These are phyloP conservation scores for Penicillium sp. DNA, from an alignment of 2,329 filamentous ascomycete species.

Conservation along the genomic window DNA sequence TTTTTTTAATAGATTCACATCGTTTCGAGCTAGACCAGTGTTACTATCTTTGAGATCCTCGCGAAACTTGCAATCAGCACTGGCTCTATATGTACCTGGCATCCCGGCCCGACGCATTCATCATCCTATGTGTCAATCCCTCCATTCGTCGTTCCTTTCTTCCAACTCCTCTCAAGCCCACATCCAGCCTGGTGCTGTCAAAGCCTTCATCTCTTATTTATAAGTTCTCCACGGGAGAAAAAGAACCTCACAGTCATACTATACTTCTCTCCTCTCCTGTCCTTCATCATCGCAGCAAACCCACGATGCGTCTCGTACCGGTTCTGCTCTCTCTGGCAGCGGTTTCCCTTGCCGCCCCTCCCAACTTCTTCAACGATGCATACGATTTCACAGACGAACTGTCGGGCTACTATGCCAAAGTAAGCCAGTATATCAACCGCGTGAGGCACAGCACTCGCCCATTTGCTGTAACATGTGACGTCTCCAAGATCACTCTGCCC, in stretches of 20 bases:
- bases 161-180: constrained; percentile 4
- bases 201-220: constrained; percentile 3
- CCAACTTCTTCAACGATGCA: constrained; percentile 29
- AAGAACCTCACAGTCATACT: constrained; percentile 7
- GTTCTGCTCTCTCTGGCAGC: constrained; percentile 33
- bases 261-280: not conserved
- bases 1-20: constrained; percentile 28
- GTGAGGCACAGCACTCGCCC: constrained; percentile 19
- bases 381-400: constrained; percentile 43
- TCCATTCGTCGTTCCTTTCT: constrained; percentile 13
- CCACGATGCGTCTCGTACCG: constrained; percentile 24
- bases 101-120: constrained; percentile 10
- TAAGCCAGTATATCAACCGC: constrained; percentile 40
- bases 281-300: not conserved
- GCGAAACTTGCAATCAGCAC: constrained; percentile 12
- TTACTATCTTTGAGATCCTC: constrained; percentile 24
- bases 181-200: constrained; percentile 13
- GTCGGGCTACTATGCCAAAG: constrained; percentile 40
- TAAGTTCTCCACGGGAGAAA: too few relatives aligned
- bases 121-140: constrained; percentile 13
- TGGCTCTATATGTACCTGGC: constrained; percentile 22
- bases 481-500: constrained; percentile 36
- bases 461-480: constrained; percentile 31
- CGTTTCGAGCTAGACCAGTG: constrained; percentile 26
- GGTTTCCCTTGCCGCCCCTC: constrained; percentile 36